Evolutionary conservation across 2,329 filamentous ascomycete genomes (phyloP).

Genomic region (Ilyonectria sp.): DNA sequence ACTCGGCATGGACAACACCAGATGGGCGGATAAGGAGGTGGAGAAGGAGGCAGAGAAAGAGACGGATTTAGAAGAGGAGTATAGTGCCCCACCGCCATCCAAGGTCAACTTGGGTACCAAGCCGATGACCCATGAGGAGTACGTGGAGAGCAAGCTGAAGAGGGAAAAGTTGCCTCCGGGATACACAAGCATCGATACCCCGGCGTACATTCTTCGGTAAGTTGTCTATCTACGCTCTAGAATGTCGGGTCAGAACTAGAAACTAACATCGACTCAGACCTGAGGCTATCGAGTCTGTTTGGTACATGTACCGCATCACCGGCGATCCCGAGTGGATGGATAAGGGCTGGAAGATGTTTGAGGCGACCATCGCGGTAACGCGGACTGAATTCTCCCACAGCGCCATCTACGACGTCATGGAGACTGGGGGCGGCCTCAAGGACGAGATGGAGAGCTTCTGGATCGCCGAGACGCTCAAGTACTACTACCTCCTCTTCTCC

Average conservation of each 20-base stretch:
- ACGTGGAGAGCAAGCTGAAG: slow-evolving; percentile 62
- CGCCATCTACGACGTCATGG: slow-evolving; percentile 76
- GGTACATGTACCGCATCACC: slow-evolving; percentile 92
- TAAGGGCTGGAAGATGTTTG: slow-evolving; percentile 89
- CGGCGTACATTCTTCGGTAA: slow-evolving; percentile 75
- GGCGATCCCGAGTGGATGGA: slow-evolving; percentile 83
- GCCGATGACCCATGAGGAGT: slow-evolving; percentile 70
- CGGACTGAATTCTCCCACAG: slow-evolving; percentile 77
- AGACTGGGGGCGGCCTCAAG: slow-evolving; percentile 56
- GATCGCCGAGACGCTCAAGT: slow-evolving; percentile 92
- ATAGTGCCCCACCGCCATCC: slow-evolving; percentile 19
- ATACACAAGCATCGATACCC: slow-evolving; percentile 61
- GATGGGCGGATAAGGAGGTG: slow-evolving; percentile 22
- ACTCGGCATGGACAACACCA: slow-evolving; percentile 40
- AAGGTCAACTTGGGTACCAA: slow-evolving; percentile 37
- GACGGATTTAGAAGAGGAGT: slow-evolving; percentile 26
- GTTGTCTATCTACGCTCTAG: slow-evolving; percentile 43
- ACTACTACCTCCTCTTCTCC: slow-evolving; percentile 88
- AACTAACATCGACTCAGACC: slow-evolving; percentile 65
- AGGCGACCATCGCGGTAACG: slow-evolving; percentile 77
- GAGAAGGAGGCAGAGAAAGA: slow-evolving; percentile 21
- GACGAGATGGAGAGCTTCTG: slow-evolving; percentile 92
- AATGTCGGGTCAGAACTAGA: slow-evolving; percentile 15
- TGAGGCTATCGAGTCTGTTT: slow-evolving; percentile 90
- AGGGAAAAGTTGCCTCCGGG: slow-evolving; percentile 65